Evolutionary conservation across 768 basidiomycete species (phyloP).

Genomic region (Termitomyces sp.): DNA sequence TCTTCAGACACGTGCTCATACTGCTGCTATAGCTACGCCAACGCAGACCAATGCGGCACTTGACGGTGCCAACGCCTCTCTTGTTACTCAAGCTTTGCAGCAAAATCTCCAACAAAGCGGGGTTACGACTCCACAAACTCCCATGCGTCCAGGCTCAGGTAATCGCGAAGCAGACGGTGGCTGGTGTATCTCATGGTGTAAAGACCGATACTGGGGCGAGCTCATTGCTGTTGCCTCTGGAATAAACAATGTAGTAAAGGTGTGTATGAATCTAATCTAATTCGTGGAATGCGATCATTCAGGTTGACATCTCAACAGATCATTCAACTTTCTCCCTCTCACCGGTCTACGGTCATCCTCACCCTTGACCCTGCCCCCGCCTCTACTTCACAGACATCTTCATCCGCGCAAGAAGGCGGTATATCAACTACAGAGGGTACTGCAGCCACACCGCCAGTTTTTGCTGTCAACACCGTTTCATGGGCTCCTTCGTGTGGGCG

Average conservation of each 20-base stretch:
- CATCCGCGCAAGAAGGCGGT: constrained; percentile 14
- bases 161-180: constrained; percentile 85
- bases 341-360: constrained; percentile 61
- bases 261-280: constrained; percentile 24
- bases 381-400: constrained; percentile 12
- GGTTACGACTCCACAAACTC: constrained; percentile 9
- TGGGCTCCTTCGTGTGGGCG: constrained; percentile 96
- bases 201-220: constrained; percentile 94
- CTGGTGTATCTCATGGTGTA: constrained; percentile 95
- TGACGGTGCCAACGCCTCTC: constrained; percentile 52
- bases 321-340: constrained; percentile 66
- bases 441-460: constrained; percentile 32
- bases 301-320: constrained; percentile 38
- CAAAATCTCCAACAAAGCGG: constrained; percentile 37
- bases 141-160: constrained; percentile 33
- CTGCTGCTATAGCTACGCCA: constrained; percentile 62
- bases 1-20: constrained; percentile 42
- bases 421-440: constrained; percentile 23
- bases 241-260: constrained; percentile 70
- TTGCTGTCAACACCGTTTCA: constrained; percentile 75
- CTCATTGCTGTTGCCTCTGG: constrained; percentile 77
- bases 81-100: constrained; percentile 62
- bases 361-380: constrained; percentile 49
- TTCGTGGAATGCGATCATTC: not conserved
- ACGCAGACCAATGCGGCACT: constrained; percentile 56